Conservation (phyloP, 2,329 filamentous ascomycete genomes). For the Beauveria sp. region DNA sequence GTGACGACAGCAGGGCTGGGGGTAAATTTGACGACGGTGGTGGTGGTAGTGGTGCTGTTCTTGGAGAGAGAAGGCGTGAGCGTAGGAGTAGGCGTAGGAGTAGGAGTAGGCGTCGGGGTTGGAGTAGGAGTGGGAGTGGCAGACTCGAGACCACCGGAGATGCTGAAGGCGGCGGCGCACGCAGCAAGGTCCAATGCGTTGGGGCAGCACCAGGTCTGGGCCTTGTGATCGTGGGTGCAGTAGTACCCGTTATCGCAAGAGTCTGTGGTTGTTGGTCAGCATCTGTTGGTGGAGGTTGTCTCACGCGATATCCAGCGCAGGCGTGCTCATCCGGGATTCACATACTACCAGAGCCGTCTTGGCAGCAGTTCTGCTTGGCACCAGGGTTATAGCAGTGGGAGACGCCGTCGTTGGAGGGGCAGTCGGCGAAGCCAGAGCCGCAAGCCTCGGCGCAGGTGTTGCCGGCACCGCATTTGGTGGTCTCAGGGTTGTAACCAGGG, state of each 20-base stretch:
- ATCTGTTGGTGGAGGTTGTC: not conserved
- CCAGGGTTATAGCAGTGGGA: slow-evolving; percentile 52
- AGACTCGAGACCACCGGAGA: slow-evolving; percentile 38
- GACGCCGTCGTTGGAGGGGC: slow-evolving; percentile 38
- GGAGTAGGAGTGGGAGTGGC: slow-evolving; percentile 26
- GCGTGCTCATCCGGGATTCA: slow-evolving; percentile 14
- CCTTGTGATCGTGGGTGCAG: slow-evolving; percentile 46
- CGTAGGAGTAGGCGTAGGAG: slow-evolving; percentile 23
- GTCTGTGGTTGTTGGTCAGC: slow-evolving; percentile 30
- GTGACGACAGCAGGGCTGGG: slow-evolving; percentile 15
- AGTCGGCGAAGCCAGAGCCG: slow-evolving; percentile 41
- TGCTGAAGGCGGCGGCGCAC: slow-evolving; percentile 46
- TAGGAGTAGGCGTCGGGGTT: slow-evolving; percentile 23
- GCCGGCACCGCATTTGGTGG: slow-evolving; percentile 40
- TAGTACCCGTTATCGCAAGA: slow-evolving; percentile 55
- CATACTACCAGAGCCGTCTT: slow-evolving; percentile 48
- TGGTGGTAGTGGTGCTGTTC: slow-evolving; percentile 12
- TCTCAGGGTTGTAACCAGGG: slow-evolving; percentile 41
- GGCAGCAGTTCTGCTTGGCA: slow-evolving; percentile 48
- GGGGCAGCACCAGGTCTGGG: slow-evolving; percentile 54
- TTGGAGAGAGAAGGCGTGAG: slow-evolving; percentile 21
- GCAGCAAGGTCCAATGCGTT: slow-evolving; percentile 42
- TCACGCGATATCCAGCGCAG: not conserved
- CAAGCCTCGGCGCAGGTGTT: slow-evolving; percentile 48
- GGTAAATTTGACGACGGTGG: not conserved